A percentile compares a stretch with the other conserved stretches of the same genome.
Evolutionary conservation across 495 filamentous ascomycete species (phyloP).

Genomic region (Parmelia sp.): DNA sequence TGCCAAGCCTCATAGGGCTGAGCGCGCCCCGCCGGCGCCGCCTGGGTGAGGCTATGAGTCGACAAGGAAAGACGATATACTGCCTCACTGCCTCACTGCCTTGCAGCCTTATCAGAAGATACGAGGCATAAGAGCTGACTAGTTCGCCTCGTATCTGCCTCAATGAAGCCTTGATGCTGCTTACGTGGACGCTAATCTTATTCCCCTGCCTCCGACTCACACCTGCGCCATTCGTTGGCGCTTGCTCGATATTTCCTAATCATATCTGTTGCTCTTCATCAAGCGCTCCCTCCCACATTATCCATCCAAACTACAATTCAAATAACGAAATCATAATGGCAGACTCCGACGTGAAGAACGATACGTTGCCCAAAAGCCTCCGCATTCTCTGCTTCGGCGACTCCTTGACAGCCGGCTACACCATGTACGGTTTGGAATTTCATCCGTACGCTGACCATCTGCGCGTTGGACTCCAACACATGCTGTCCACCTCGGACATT

Average conservation of each 20-base stretch:
- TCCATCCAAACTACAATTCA: background rate
- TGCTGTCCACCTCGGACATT: conserved; percentile 21
- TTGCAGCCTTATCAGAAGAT: too few species aligned
- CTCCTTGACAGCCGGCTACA: conserved; percentile 55
- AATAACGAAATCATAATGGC: conserved; percentile 9
- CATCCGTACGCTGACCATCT: conserved; percentile 48
- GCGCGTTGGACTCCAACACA: conserved; percentile 23
- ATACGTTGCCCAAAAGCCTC: conserved; percentile 14
- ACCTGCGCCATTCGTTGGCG: background rate
- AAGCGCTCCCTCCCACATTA: background rate
- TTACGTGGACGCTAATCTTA: background rate
- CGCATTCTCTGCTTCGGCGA: conserved; percentile 60
- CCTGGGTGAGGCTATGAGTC: too few species aligned
- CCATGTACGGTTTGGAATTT: conserved; percentile 36
- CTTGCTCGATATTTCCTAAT: conserved; percentile 18
- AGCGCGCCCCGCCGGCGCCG: too few species aligned
- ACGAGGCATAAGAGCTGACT: too few species aligned
- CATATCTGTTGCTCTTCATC: conserved; percentile 18
- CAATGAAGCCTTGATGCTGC: background rate
- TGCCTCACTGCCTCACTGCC: too few species aligned
- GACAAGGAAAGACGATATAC: too few species aligned
- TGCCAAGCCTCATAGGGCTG: too few species aligned
- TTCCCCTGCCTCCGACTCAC: background rate
- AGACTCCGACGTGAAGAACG: background rate
- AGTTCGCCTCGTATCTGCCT: too few species aligned